Base-by-base conservation (phyloP, 116 monocot species). In the Phalaenopsis hybrid region DNA sequence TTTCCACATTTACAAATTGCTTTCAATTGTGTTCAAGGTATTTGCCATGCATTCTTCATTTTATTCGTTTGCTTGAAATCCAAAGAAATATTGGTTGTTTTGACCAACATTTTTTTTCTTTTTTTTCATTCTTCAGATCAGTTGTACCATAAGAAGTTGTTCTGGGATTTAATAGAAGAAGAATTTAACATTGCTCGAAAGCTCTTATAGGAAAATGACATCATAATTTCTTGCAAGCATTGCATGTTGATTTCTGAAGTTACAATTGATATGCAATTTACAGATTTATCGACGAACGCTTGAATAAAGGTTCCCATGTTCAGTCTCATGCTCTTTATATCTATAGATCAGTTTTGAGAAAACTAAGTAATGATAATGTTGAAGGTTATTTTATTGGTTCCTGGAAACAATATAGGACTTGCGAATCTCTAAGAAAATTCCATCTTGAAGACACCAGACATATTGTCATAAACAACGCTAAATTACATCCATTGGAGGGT, bases 141-240 rank as follows among this genome's bases (percentile, higher is more conserved):
- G 83, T 55, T 97, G 51, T 94, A 97, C 78, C 76, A 89, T n/a
- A 97, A 90, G 79, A 90, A 91, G 65, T 86, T 89, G 43, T 78
- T 82, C 15, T 91, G 86, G 84, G 86, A 94, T 72, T 76, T 88
- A 68, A 89, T 91, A 61, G 88, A 92, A 75, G 82, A 81, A 76
- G 94, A 97, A 79, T 82, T 97, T 37, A 79, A 78, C 8, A 68
- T 13, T 80, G 91, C 93, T 57, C 81, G 81, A 85, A 83, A 77
- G 37, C 80, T 88, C 84, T 79, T 97, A 46, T 43, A 1, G 12
- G 79, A 93, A 79, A 84, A 83, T 85, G 81, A 81, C 8, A 70
- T 15, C 17, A 18, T 74, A 69, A 86, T 94, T 84, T 89, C 90
- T 13, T 97, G 97, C 82, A 81, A 87, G 46, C 84, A 75, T 45